Evolutionary conservation across 176 grass and related monocot genomes (phyloP).

Genomic region (Saccharum officinarum): DNA sequence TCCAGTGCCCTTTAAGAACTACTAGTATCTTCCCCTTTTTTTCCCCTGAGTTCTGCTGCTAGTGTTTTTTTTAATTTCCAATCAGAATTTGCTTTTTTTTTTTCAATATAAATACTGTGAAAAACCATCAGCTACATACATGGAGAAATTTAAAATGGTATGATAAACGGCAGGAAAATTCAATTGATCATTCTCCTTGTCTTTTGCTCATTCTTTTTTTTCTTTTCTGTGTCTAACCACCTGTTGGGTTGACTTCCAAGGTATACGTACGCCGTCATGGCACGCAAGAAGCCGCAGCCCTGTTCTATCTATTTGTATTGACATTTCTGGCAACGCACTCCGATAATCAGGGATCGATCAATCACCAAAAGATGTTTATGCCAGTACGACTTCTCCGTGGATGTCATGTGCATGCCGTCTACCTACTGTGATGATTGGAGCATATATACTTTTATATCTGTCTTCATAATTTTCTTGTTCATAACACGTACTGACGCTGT

Average conservation of each 20-base stretch:
- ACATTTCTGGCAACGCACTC: slow-evolving; percentile 2
- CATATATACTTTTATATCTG: slow-evolving; percentile 5
- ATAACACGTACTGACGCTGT: not conserved
- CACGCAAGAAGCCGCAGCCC: not conserved
- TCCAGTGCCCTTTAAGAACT: not conserved
- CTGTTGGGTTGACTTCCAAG: not conserved
- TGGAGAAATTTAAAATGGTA: not conserved
- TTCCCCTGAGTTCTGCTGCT: no score
- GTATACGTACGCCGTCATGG: not conserved
- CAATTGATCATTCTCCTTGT: not conserved
- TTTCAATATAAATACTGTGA: not conserved
- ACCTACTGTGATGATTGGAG: slow-evolving; percentile 23
- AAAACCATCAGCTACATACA: not conserved
- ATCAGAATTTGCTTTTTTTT: not conserved
- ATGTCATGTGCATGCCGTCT: slow-evolving; percentile 18
- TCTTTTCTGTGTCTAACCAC: not conserved
- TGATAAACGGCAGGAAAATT: not conserved
- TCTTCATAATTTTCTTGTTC: slow-evolving; percentile 9
- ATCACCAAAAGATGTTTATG: not conserved
- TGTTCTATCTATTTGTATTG: not conserved
- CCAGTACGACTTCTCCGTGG: slow-evolving; percentile 9
- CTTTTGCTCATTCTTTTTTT: not conserved
- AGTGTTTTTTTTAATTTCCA: not conserved
- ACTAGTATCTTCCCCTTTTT: no score
- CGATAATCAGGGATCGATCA: slow-evolving; percentile 2